Evolutionary conservation across 2,329 filamentous ascomycete species (phyloP).

Genomic region (Neonectria magnoliae): DNA sequence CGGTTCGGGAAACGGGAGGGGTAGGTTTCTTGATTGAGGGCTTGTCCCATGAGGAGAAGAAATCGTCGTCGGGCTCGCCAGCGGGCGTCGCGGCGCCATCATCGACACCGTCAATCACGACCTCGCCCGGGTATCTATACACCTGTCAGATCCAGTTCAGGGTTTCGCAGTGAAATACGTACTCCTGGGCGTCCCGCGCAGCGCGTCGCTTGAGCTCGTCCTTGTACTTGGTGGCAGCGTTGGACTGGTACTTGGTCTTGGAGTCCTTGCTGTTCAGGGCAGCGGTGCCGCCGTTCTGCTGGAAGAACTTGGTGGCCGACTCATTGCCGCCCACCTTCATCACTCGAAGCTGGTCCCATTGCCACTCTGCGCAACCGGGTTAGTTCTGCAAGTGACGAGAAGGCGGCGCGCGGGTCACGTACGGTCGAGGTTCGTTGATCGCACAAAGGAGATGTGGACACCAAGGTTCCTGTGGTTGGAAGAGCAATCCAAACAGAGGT

Average conservation of each 20-base stretch:
- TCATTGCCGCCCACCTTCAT: slow-evolving; percentile 99
- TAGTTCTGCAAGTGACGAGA: slow-evolving; percentile 27
- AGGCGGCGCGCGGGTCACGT: slow-evolving; percentile 53
- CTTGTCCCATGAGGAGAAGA: slow-evolving; percentile 99
- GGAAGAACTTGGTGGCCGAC: slow-evolving; percentile 97
- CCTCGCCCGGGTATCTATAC: slow-evolving; percentile 81
- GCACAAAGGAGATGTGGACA: slow-evolving; percentile 98
- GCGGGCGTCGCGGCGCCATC: slow-evolving; percentile 81
- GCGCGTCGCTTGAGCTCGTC: slow-evolving; percentile 91
- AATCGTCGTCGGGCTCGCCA: slow-evolving; percentile 89
- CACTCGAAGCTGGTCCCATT: slow-evolving; percentile 96
- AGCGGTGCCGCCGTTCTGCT: slow-evolving; percentile 92
- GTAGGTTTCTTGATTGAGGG: slow-evolving; percentile 96
- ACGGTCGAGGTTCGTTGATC: slow-evolving; percentile 98
- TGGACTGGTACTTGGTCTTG: slow-evolving; percentile 96
- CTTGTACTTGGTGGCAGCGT: slow-evolving; percentile 96
- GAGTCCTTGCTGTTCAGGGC: slow-evolving; percentile 95
- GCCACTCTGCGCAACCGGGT: slow-evolving; percentile 73
- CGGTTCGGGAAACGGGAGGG: slow-evolving; percentile 89
- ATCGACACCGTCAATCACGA: slow-evolving; percentile 80
- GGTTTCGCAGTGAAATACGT: slow-evolving; percentile 49
- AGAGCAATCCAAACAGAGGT: slow-evolving; percentile 97
- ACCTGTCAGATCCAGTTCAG: slow-evolving; percentile 37
- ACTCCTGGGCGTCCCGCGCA: slow-evolving; percentile 86
- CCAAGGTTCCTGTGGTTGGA: slow-evolving; percentile 97